Percentiles rank a stretch among this genome's conserved stretches.
Evolutionary conservation across 2,329 filamentous ascomycete genomes (phyloP).

Genomic region (Penicillium sumatraense): DNA sequence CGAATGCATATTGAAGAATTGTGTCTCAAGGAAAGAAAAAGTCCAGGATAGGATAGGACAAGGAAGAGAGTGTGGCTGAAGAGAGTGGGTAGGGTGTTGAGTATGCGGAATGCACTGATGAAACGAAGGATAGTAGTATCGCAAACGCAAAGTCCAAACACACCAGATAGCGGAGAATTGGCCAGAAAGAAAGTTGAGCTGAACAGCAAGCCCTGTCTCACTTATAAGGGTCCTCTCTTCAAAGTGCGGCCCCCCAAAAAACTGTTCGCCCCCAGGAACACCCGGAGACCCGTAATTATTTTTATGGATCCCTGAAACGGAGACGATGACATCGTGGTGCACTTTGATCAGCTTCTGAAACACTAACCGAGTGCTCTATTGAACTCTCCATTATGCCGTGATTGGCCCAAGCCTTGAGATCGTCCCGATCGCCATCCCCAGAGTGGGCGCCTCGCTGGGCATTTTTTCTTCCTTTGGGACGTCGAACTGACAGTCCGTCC

Average conservation of each 20-base stretch:
- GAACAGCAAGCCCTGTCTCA: conserved; percentile 7
- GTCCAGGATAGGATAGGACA: neutral
- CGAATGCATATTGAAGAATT: conserved; percentile 15
- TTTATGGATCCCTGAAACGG: conserved; percentile 14
- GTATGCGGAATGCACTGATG: conserved; percentile 12
- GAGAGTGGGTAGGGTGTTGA: conserved; percentile 5
- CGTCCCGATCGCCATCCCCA: conserved; percentile 13
- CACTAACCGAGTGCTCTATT: conserved; percentile 18
- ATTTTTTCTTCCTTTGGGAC: neutral
- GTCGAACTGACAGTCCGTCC: neutral
- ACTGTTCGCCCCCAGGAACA: conserved; percentile 10
- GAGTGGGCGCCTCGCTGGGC: conserved; percentile 12
- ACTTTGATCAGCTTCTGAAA: conserved; percentile 18
- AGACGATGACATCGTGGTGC: conserved; percentile 16
- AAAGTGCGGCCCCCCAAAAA: neutral
- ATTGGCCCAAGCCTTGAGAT: conserved; percentile 16
- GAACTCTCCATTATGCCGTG: conserved; percentile 4
- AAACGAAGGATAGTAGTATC: conserved; percentile 7
- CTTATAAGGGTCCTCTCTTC: conserved; percentile 3
- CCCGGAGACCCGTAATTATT: conserved; percentile 13
- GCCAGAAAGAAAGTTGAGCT: neutral
- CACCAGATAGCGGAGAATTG: conserved; percentile 2
- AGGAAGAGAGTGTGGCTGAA: neutral
- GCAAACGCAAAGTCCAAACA: conserved; percentile 9
- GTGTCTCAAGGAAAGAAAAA: neutral